Base-by-base conservation (phyloP, 2,329 filamentous ascomycete genomes). In the Calycina herbarum region DNA sequence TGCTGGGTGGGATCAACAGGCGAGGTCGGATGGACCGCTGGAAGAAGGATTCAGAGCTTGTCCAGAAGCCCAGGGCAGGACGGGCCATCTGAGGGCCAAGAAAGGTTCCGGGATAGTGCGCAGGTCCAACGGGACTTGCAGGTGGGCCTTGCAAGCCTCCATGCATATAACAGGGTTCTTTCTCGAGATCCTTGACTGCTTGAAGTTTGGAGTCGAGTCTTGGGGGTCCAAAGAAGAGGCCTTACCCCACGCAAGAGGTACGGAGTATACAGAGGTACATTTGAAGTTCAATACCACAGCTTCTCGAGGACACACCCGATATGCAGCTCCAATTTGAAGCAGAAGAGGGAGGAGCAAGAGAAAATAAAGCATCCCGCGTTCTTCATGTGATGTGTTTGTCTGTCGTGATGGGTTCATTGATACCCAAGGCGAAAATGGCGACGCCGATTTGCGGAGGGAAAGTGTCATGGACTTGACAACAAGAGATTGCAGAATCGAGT, bases 101-200 rank as follows among this genome's bases (percentile, higher is more conserved):
- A 42, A 61, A 42, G 8, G 27, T 59, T 65, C 64, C 59, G 59
- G 54, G 45, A 65, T 24, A 33, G 20, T 45, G 58, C 57, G 64
- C 64, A 65, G 54, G 58, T 65, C 59, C 51, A 61, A 27, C 40
- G 42, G 59, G 57, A 48, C 63, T 61, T 51, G 45, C 48, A 45
- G 59, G 31, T 31, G 35, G 56, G 15, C 62, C 10, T 20, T 31
- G 35, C 57, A 57, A 35, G 62, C 35, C 35, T 24, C 51, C 54
- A 59, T 51, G 33, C 27, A 58, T 24, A 63, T 45, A 27, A 38
- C 35, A 42, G 38, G 61, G 56, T 40, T 27, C 59, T 31, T 29
- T n/a, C 48, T 42, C 11, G 57, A 35, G 31, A 27, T 17, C 20
- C 29, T 59, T 59, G 31, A 33, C 27, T 20, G n/a, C 27, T 57